Evolutionary conservation across 495 filamentous ascomycete species (phyloP).

Genomic region (Xylaria venustula): DNA sequence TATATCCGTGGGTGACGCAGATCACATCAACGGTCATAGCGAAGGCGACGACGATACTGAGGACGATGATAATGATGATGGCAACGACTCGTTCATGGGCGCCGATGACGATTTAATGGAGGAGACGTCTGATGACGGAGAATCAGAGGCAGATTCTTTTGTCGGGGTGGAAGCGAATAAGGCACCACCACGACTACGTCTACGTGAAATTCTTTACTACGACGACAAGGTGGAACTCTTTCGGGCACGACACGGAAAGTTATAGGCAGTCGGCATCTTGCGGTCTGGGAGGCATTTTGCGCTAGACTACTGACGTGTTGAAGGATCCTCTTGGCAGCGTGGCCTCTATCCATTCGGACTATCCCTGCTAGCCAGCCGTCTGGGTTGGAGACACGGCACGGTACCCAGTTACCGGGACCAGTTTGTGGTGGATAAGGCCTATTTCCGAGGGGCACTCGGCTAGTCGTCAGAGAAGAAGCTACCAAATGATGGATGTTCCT

Average conservation of each 20-base stretch:
- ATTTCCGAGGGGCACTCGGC: neutral
- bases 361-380: neutral
- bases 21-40: constrained; percentile 38
- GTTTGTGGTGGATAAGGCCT: constrained; percentile 2
- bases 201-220: constrained; percentile 86
- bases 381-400: neutral
- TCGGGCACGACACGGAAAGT: constrained; percentile 69
- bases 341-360: constrained; percentile 6
- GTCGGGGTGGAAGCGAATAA: constrained; percentile 39
- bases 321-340: constrained; percentile 10
- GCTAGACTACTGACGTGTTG: constrained; percentile 12
- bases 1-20: constrained; percentile 41
- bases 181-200: constrained; percentile 56
- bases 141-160: constrained; percentile 56
- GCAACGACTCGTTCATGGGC: neutral
- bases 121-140: constrained; percentile 51
- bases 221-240: constrained; percentile 87
- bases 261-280: constrained; percentile 41
- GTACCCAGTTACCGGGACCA: neutral
- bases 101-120: constrained; percentile 39
- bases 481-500: too few relatives aligned
- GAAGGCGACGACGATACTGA: constrained; percentile 47
- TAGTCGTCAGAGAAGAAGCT: neutral
- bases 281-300: neutral
- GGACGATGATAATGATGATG: constrained; percentile 50